Percentiles rank a stretch among this genome's conserved stretches.
These are phyloP conservation scores for Aspergillus floridensis DNA, from an alignment of 2,329 filamentous ascomycete species.

Conservation along the genomic window DNA sequence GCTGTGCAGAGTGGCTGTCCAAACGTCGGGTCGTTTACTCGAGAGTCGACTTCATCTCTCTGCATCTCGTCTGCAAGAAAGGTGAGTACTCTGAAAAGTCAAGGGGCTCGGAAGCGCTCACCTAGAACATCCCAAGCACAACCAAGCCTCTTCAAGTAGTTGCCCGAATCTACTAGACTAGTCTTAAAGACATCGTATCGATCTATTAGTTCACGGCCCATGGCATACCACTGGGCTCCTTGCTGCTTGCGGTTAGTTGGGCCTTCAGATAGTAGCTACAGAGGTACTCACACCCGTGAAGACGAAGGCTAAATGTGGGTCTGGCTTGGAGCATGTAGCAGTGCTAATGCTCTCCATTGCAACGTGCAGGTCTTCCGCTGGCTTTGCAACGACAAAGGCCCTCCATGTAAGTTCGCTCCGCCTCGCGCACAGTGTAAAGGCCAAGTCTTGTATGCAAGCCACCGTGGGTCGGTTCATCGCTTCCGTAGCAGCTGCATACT, in stretches of 20 bases:
- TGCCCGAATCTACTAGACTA: conserved; percentile 7
- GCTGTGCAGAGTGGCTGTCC: conserved; percentile 9
- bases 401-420: conserved; percentile 2
- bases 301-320: not conserved
- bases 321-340: not conserved
- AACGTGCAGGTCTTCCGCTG: not conserved
- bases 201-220: conserved; percentile 25
- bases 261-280: not conserved
- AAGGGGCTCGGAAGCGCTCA: not conserved
- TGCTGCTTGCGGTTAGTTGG: conserved; percentile 15
- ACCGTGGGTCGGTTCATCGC: not conserved
- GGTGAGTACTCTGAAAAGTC: not conserved
- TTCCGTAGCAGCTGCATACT: not conserved
- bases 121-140: conserved; percentile 11
- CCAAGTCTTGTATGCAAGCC: not conserved
- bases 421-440: conserved; percentile 5
- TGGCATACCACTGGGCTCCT: conserved; percentile 29
- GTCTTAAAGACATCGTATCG: conserved; percentile 15
- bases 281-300: not conserved
- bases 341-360: not conserved
- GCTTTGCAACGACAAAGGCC: not conserved
- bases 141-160: conserved; percentile 14
- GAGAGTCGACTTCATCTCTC: conserved; percentile 6
- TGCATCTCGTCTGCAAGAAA: conserved; percentile 14
- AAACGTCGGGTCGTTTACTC: not conserved